Evolutionary conservation across 2,329 filamentous ascomycete species (phyloP).

Genomic region (Leptosphaerulina australis): DNA sequence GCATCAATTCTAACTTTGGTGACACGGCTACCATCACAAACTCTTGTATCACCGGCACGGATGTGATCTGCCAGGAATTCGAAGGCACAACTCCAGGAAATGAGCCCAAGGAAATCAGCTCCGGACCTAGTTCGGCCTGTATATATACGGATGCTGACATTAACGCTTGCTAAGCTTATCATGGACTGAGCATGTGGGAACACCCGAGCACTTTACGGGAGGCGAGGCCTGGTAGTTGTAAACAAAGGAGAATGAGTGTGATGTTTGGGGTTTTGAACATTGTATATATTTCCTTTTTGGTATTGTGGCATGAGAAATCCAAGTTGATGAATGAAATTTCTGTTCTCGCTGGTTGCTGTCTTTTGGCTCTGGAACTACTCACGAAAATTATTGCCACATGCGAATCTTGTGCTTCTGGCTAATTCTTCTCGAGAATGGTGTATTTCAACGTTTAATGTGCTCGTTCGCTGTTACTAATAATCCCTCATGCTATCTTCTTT

Average conservation of each 20-base stretch:
- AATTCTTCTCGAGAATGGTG: no score
- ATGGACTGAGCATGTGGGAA: neutral
- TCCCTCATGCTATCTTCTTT: no score
- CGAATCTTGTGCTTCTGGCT: no score
- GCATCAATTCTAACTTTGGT: conserved; percentile 58
- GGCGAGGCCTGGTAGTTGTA: no score
- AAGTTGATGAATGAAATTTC: no score
- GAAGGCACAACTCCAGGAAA: conserved; percentile 28
- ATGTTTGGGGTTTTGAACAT: neutral
- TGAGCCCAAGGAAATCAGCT: conserved; percentile 23
- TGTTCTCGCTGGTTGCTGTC: no score
- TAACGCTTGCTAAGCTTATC: conserved; percentile 21
- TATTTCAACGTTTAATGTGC: no score
- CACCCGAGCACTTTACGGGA: neutral
- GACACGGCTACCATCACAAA: conserved; percentile 51
- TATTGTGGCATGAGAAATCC: no score
- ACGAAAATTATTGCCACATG: no score
- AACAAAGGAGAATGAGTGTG: neutral
- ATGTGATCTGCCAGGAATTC: conserved; percentile 31
- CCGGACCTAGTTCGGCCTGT: conserved; percentile 25
- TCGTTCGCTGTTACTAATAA: no score
- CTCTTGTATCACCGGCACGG: conserved; percentile 28
- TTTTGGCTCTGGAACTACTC: no score
- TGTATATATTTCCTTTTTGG: no score
- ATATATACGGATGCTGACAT: conserved; percentile 33